Base-by-base conservation (phyloP, 257 asterid species). In the Primulina huaijiensis region DNA sequence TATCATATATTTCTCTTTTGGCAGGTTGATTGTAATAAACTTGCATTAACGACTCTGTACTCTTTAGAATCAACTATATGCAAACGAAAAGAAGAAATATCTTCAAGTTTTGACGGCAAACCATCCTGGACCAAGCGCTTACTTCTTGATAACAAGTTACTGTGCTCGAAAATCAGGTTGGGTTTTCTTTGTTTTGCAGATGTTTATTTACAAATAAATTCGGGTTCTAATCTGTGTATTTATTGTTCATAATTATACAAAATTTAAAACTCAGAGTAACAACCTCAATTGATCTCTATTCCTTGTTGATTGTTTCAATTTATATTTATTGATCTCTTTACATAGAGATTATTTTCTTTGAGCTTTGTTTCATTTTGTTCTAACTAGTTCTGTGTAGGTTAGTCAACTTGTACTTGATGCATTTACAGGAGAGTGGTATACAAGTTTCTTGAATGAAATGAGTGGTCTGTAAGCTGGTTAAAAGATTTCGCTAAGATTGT, bases 91-190 rank as follows among this genome's bases (percentile, higher is more conserved):
- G 87, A 78, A 61, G 90, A 86, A 77, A 31, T 73, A 31, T 68
- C 85, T 0, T 78, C 38, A 60, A 68, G 59, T 52, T 19, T 81
- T 30, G 85, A 70, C 70, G 82, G 81, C 73, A 89, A 83, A 75
- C 89, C 88, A 20, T 89, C 97, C 3, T 90, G 97, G 98, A 90
- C 98, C 0, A 90, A 86, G 62, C 90, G 90, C 27, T 72, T 88
- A 59, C 79, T 92, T 78, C 84, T 79, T 46, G 94, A 89, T 59
- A 79, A 82, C 65, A 81, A 75, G 62, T 67, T 89, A 71, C 75
- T 87, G 35, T 90, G 98, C 84, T 83, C 88, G 61, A 92, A 92
- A 81, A 88, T 92, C 69, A 80, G 96, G 97, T 92, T 35, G 60
- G 52, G 14, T 64, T 64, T 72, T 0, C 57, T 56, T 55, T 66